Evolutionary conservation across 805 yeast genomes (phyloP), one percentile per base, ranked within the genome.

Genomic region (Lachancea nothofagi): DNA sequence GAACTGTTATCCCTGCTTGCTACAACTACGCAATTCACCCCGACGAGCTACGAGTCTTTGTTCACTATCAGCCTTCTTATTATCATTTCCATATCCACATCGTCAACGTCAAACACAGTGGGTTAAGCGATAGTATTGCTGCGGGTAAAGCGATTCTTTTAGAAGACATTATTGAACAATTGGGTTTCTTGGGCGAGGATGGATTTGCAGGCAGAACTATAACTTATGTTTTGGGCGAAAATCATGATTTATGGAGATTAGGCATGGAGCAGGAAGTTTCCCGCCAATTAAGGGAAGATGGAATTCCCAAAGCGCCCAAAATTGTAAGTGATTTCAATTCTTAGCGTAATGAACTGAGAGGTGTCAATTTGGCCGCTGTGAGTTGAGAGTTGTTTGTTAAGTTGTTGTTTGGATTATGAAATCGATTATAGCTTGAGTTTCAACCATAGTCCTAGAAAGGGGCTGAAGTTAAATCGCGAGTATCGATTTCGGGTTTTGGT

Each of bases 61-160:
- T 93, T 35, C 98, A 93, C 66, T 84, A 93, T 61, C 97, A 89
- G 49, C 98, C 98, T 0, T 83, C 96, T 0, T 93, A 90, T 60
- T 93, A 93, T 56, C 97, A 93, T 55, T 82, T 93, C 68, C 98
- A 93, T 57, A 73, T 93, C 13, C 98, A 93, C 59, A 80, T 86
- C 13, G 95, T 87, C 14, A 82, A 84, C 52, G 69, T 83, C 5
- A 69, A 63, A 14, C 84, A 84, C 50, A 77, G 76, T 1, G 85
- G 93, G 1, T 52, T 81, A 40, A 78, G 87, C 33, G 72, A 73
- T 47, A 77, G 94, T 33, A 72, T 84, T 52, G 62, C 76, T 5
- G 74, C 72, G 2, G 97, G 97, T 2, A 83, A 83, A 52, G 95
- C 97, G 1, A 69, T 86, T 15, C 63, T 88, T 20, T 61, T 93